A percentile compares a stretch with the other conserved stretches of the same genome.
Evolutionary conservation across 2,329 filamentous ascomycete genomes (phyloP).

Genomic region (Clonostachys sp.): DNA sequence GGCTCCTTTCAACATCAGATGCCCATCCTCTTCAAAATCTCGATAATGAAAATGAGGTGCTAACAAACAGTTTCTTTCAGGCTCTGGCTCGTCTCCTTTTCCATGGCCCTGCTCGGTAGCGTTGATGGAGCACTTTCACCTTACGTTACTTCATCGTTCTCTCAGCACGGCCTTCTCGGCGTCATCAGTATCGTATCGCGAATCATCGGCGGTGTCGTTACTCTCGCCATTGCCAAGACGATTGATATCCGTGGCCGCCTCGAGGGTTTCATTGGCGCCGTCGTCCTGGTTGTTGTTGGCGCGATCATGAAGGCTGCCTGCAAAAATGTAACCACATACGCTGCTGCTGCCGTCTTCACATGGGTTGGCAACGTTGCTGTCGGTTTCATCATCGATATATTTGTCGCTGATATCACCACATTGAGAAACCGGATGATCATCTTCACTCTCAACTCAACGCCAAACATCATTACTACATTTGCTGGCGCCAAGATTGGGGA

Average conservation of each 20-base stretch:
- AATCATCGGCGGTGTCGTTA: conserved; percentile 30
- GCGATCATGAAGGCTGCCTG: conserved; percentile 61
- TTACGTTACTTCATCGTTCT: conserved; percentile 63
- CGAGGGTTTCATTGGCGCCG: conserved; percentile 35
- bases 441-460: conserved; percentile 32
- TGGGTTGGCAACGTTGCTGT: conserved; percentile 48
- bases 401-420: conserved; percentile 35
- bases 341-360: conserved; percentile 59
- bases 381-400: conserved; percentile 30
- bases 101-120: conserved; percentile 25
- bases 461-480: conserved; percentile 37
- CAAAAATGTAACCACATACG: conserved; percentile 51
- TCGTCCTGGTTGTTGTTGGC: conserved; percentile 39
- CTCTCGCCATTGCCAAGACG: conserved; percentile 38
- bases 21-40: not conserved
- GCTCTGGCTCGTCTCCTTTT: conserved; percentile 30
- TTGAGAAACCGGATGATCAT: conserved; percentile 36
- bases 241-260: conserved; percentile 43
- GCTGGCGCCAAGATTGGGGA: conserved; percentile 33
- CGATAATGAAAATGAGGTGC: not conserved
- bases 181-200: conserved; percentile 58
- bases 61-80: conserved; percentile 10
- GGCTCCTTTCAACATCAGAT: not conserved
- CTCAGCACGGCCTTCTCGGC: conserved; percentile 60
- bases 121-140: conserved; percentile 47